Evolutionary conservation across 805 yeast species (phyloP).

Genomic region (Groenewaldozyma salmanticensis): DNA sequence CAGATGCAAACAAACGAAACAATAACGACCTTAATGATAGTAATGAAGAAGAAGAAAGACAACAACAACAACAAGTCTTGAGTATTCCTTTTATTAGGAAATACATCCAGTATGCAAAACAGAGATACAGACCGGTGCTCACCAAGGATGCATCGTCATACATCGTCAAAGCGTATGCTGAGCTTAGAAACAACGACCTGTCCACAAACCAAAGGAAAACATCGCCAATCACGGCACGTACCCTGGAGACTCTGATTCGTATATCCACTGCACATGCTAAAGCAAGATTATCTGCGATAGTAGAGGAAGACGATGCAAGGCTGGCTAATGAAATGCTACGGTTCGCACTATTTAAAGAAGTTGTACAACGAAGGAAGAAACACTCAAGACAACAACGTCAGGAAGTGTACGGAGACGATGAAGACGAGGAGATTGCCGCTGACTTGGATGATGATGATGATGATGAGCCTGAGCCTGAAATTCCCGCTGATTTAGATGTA

Average conservation of each 20-base stretch:
- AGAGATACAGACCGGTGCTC: constrained; percentile 71
- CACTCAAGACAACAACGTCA: constrained; percentile 13
- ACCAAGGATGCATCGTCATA: constrained; percentile 68
- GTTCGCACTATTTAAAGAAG: constrained; percentile 78
- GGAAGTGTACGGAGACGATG: constrained; percentile 34
- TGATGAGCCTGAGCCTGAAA: constrained; percentile 49
- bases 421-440: constrained; percentile 40
- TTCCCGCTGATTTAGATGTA: no score
- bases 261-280: constrained; percentile 94
- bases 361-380: constrained; percentile 31
- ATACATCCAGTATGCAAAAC: constrained; percentile 89
- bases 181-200: constrained; percentile 65
- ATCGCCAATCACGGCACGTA: constrained; percentile 97
- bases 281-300: constrained; percentile 70
- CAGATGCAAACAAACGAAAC: constrained; percentile 24
- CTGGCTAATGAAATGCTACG: constrained; percentile 80
- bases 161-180: constrained; percentile 72
- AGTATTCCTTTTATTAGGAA: constrained; percentile 82
- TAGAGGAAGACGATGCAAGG: constrained; percentile 68
- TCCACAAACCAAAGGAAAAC: constrained; percentile 43
- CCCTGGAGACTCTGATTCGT: constrained; percentile 91
- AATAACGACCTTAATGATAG: constrained; percentile 24
- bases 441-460: constrained; percentile 45
- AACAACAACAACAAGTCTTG: constrained; percentile 37
- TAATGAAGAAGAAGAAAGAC: constrained; percentile 1